A percentile compares a stretch with the other conserved stretches of the same genome.
Evolutionary conservation across 1,139 yeast species (phyloP).

Genomic region (Lodderomyces oxycetoniae): DNA sequence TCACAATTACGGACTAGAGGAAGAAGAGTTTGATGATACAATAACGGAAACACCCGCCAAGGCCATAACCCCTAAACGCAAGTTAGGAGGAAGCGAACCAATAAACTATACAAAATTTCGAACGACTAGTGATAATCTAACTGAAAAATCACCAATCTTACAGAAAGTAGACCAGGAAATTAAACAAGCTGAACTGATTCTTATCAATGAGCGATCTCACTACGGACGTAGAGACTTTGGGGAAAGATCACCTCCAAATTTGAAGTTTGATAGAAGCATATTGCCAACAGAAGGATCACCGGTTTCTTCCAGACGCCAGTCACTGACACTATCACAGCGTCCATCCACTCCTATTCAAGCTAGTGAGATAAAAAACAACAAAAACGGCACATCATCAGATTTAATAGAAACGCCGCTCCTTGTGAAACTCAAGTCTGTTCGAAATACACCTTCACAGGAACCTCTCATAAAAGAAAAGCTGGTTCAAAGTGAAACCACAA

Average conservation of each 20-base stretch:
- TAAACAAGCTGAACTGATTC: neutral
- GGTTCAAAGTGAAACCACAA: conserved; percentile 1
- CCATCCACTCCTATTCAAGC: neutral
- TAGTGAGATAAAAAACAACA: neutral
- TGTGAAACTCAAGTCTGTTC: neutral
- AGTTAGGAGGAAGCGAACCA: conserved; percentile 1
- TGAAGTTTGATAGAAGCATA: conserved; percentile 3
- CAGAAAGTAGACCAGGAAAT: neutral
- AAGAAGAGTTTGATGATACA: conserved; percentile 28
- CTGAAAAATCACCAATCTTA: neutral
- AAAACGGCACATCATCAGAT: neutral
- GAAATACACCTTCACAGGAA: conserved; percentile 1
- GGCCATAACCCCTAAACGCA: conserved; percentile 1
- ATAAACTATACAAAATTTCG: neutral
- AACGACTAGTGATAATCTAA: neutral
- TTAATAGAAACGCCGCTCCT: neutral
- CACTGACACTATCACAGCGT: too few species aligned
- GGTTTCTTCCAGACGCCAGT: too few species aligned
- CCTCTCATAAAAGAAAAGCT: too few species aligned
- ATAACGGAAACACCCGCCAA: conserved; percentile 19
- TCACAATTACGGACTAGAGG: conserved; percentile 7
- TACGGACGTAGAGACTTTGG: conserved; percentile 1
- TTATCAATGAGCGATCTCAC: too few species aligned
- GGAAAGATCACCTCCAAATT: conserved; percentile 4
- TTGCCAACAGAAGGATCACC: too few species aligned